These are phyloP conservation scores for Fusarium nodosum DNA, from an alignment of 2,329 filamentous ascomycete species.

Conservation along the genomic window DNA sequence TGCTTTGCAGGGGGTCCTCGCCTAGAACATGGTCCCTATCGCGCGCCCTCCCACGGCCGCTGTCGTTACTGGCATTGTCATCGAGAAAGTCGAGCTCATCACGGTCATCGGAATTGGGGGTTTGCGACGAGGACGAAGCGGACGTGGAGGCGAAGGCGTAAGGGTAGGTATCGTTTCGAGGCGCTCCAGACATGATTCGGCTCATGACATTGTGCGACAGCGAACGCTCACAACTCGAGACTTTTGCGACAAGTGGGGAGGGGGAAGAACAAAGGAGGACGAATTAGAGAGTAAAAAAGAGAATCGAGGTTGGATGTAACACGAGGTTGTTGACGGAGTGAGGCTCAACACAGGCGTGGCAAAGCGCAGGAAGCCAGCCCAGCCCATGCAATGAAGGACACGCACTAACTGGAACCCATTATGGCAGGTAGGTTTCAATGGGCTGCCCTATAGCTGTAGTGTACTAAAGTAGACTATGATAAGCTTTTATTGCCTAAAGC, in stretches of 20 bases:
- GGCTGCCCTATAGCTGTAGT: background rate
- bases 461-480: background rate
- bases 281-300: background rate
- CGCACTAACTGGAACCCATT: constrained; percentile 10
- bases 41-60: constrained; percentile 24
- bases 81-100: constrained; percentile 64
- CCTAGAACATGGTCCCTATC: constrained; percentile 58
- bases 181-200: constrained; percentile 59
- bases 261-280: background rate
- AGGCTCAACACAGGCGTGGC: background rate
- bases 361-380: background rate
- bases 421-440: background rate
- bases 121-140: constrained; percentile 51
- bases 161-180: constrained; percentile 53
- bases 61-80: constrained; percentile 45
- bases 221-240: constrained; percentile 40
- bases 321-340: constrained; percentile 6
- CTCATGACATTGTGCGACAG: constrained; percentile 55
- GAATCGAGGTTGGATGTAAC: background rate
- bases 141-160: constrained; percentile 55
- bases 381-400: constrained; percentile 18
- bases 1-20: constrained; percentile 68
- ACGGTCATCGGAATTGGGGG: constrained; percentile 55
- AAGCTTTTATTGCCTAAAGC: constrained; percentile 31
- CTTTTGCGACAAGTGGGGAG: constrained; percentile 5